phyloP scores from a whole-genome alignment of 345 rosid species.

The Salix exigua region DNA sequence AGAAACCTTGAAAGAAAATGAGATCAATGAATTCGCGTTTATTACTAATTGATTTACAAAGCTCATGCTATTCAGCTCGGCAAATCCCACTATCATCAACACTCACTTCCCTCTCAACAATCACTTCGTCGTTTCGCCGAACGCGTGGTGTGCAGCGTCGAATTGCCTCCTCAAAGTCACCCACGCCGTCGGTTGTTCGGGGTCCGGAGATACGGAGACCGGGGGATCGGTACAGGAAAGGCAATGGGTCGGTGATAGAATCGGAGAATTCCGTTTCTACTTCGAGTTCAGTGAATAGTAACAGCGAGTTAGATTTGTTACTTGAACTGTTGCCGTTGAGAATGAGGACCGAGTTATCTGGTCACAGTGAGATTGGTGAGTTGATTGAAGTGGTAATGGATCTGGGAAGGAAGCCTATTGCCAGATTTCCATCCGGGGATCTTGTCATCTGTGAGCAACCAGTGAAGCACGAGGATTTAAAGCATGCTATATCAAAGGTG shows the following conservation, averaged over 20 bases:
- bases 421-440: conserved; percentile 92
- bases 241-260: conserved; percentile 40
- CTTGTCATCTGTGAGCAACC: conserved; percentile 71
- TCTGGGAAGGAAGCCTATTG: conserved; percentile 83
- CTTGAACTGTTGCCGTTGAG: conserved; percentile 67
- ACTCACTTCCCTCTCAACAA: conserved; percentile 34
- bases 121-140: conserved; percentile 61
- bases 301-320: conserved; percentile 64
- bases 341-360: conserved; percentile 52
- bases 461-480: conserved; percentile 69
- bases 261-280: conserved; percentile 12
- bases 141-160: conserved; percentile 48
- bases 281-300: conserved; percentile 22
- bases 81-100: conserved; percentile 44
- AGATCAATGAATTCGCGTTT: conserved; percentile 55
- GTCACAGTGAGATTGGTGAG: conserved; percentile 55
- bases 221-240: conserved; percentile 34
- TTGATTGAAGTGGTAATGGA: conserved; percentile 94
- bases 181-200: conserved; percentile 33
- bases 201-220: conserved; percentile 56
- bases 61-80: conserved; percentile 55
- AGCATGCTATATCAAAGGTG: conserved; percentile 78
- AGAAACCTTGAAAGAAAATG: conserved; percentile 29
- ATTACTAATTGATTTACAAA: conserved; percentile 64
- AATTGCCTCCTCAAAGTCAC: conserved; percentile 38